Base-by-base conservation (phyloP, 345 rosid species). In the Murraya paniculata region DNA sequence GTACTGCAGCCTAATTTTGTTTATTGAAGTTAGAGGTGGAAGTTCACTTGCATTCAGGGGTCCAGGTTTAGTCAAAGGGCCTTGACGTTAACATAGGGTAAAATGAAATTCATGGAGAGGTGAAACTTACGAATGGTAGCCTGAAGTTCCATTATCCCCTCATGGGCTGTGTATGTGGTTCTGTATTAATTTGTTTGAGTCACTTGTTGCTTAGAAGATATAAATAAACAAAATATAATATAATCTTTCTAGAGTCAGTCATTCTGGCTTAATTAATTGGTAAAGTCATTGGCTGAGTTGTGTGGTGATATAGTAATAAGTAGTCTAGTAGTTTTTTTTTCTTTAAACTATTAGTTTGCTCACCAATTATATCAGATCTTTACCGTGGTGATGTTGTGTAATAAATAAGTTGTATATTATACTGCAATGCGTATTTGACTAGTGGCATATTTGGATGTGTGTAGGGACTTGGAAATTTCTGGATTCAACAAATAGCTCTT, bases 381-480 rank as follows among this genome's bases (percentile, higher is more conserved):
- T 31, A 30, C 64, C 56, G 14, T 48, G 55, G 16, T 57, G 33
- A 56, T 72, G 11, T 72, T 1, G 2, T 55, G 9, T 18, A 71
- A 4, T 36, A 28, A 18, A 21, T 33, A n/a, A 33, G 35, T 33
- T 56, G 50, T 38, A 41, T 61, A 68, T 72, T 27, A 67, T 53
- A 22, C 31, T 78, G 61, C 72, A 67, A 39, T 78, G 38, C 55
- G 64, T 28, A 25, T 70, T 66, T 48, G 45, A 74, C 62, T 16
- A 27, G 7, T 30, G 62, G 10, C 74, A 57, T 77, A 53, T 73
- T 75, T 77, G 78, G 72, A 65, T 75, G 41, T 77, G 67, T 77
- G 72, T 89, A 96, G 99, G 99, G 77, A 80, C 81, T 79, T 94
- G 99, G 99, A 89, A 90, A 75, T 91, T 94, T 89, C 86, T 89